phyloP scores from a whole-genome alignment of 495 filamentous ascomycete species.

The Hamigera avellanea region DNA sequence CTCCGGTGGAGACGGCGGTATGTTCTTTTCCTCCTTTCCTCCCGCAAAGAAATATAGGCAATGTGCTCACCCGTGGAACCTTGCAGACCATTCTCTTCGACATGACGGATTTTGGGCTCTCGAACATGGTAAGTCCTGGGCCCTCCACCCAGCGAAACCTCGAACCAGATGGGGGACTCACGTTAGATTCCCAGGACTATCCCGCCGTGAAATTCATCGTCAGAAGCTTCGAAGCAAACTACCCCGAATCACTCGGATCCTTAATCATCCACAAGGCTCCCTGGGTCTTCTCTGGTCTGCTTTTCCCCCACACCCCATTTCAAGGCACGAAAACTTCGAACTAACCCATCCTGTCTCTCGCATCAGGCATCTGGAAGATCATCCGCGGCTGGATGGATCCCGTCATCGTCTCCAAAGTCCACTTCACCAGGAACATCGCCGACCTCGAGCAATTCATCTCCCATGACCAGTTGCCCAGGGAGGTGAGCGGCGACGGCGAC shows the following conservation, averaged over 20 bases:
- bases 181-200: conserved; percentile 63
- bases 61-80: conserved; percentile 6
- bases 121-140: conserved; percentile 65
- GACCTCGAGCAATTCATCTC: conserved; percentile 71
- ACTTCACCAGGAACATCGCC: conserved; percentile 71
- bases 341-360: conserved; percentile 1
- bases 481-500: conserved; percentile 72
- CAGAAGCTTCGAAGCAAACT: conserved; percentile 95
- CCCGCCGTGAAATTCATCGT: conserved; percentile 94
- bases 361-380: conserved; percentile 64
- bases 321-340: neutral
- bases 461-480: conserved; percentile 52
- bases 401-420: conserved; percentile 84
- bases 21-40: conserved; percentile 19
- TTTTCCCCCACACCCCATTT: neutral
- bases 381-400: conserved; percentile 94
- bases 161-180: neutral
- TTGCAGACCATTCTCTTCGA: conserved; percentile 73
- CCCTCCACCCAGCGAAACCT: neutral
- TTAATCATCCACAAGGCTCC: conserved; percentile 90
- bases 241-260: conserved; percentile 77
- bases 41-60: too few relatives aligned
- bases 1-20: conserved; percentile 79
- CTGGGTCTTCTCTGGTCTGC: conserved; percentile 78
- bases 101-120: conserved; percentile 66